Base-by-base conservation (phyloP, 805 yeast genomes). In the Myxozyma monticola region DNA sequence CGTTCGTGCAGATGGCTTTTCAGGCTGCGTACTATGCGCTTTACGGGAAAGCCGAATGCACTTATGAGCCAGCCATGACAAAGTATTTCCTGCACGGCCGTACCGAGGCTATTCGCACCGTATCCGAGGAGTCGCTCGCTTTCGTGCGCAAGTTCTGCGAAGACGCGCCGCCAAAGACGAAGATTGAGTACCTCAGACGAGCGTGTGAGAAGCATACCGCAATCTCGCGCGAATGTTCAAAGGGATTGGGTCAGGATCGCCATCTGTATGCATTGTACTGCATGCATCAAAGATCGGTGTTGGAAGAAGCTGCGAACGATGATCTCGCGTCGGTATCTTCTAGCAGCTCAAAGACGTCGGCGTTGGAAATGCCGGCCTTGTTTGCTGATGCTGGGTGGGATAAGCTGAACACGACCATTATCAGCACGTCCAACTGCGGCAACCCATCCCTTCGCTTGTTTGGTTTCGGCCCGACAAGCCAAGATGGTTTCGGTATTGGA, bases 41-140 rank as follows among this genome's bases (percentile, higher is more conserved):
- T 33, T 89, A 89, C 65, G 96, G 97, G 42, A 86, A 85, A 64
- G 91, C 88, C 34, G 97, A 88, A 68, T 86, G 95, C 57, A 88
- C 96, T 4, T 89, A 89, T 66, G 97, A 89, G 70, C 97, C 97
- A 1, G 96, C 96, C 7, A 89, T 89, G 97, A 90, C 96, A 3
- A 89, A 89, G 67, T 74, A 73, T 51, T 89, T 83, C 65, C 76
- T 84, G 56, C 96, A 89, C 65, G 97, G 96, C 9, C 78, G 97
- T 66, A 89, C 97, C 1, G 97, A 89, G 68, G 95, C 96, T 2
- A 81, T 89, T 48, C 76, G 96, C 62, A 78, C 95, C 0, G 96
- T 89, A 3, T 81, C 91, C 5, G 74, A 79, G 60, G 88, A 88
- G 64, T 84, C 93, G 0, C 85, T 85, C 63, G 74, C 78, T 39